Conservation (phyloP, 192 early-diverging fungal genomes). For the Thoreauomyces humboldtii region DNA sequence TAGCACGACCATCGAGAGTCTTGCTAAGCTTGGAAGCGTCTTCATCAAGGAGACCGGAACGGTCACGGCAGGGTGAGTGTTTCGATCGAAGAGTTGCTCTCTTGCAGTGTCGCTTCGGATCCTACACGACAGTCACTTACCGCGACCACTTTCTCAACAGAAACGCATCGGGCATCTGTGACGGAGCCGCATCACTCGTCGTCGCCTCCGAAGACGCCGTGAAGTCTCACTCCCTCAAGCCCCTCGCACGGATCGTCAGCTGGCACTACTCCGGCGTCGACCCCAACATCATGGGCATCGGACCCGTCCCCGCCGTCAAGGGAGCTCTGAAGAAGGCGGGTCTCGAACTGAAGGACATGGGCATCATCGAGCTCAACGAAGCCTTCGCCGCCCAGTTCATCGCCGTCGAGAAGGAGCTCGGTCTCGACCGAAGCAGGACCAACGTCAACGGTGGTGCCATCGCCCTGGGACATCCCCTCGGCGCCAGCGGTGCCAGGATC, state of each 20-base stretch:
- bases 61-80: slow-evolving; percentile 78
- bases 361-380: slow-evolving; percentile 94
- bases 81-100: not conserved
- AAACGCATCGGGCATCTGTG: slow-evolving; percentile 92
- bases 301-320: slow-evolving; percentile 88
- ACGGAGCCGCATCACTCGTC: slow-evolving; percentile 86
- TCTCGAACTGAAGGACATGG: slow-evolving; percentile 79
- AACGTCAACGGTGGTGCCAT: slow-evolving; percentile 93
- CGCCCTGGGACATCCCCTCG: slow-evolving; percentile 88
- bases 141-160: too few species aligned
- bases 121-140: too few species aligned
- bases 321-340: slow-evolving; percentile 80
- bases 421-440: slow-evolving; percentile 70
- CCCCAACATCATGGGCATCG: slow-evolving; percentile 94
- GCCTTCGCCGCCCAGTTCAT: slow-evolving; percentile 95
- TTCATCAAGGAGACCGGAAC: slow-evolving; percentile 86
- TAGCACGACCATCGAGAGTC: slow-evolving; percentile 73
- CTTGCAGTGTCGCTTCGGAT: not conserved
- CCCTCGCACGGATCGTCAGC: slow-evolving; percentile 81
- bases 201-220: slow-evolving; percentile 84
- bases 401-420: slow-evolving; percentile 85
- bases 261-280: slow-evolving; percentile 87
- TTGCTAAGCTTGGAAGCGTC: slow-evolving; percentile 78
- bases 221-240: slow-evolving; percentile 74
- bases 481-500: slow-evolving; percentile 93